These are phyloP conservation scores for Thelonectria rubi DNA, from an alignment of 2,329 filamentous ascomycete species.

Conservation along the genomic window DNA sequence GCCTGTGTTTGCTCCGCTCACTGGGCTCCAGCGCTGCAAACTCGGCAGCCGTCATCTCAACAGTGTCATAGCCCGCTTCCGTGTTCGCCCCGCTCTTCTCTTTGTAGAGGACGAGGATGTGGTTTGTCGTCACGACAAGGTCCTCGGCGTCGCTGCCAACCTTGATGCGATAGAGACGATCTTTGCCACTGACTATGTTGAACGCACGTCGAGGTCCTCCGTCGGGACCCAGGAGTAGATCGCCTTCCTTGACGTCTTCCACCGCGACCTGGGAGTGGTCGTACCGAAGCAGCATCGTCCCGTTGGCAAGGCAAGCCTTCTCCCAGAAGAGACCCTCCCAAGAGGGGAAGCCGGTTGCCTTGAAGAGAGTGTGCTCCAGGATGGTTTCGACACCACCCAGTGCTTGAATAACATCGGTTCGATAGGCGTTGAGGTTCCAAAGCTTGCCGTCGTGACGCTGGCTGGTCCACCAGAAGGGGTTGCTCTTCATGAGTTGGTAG, in stretches of 20 bases:
- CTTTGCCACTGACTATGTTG: conserved; percentile 58
- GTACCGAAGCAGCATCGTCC: conserved; percentile 55
- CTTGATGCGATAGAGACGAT: conserved; percentile 59
- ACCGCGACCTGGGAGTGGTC: conserved; percentile 56
- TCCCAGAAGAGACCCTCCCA: conserved; percentile 99
- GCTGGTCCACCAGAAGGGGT: conserved; percentile 99
- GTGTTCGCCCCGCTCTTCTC: conserved; percentile 38
- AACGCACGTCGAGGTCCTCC: conserved; percentile 57
- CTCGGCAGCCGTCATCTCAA: conserved; percentile 57
- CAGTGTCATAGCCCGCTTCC: conserved; percentile 47
- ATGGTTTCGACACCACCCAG: conserved; percentile 98
- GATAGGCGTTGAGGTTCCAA: conserved; percentile 95
- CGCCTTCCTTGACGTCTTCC: conserved; percentile 59
- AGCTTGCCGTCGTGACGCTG: conserved; percentile 96
- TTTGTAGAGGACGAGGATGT: conserved; percentile 57
- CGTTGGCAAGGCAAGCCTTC: conserved; percentile 60
- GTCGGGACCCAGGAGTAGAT: conserved; percentile 59
- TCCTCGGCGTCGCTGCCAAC: conserved; percentile 53
- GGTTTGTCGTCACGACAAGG: conserved; percentile 59
- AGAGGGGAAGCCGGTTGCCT: conserved; percentile 93
- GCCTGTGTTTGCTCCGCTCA: conserved; percentile 48
- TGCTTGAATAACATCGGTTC: conserved; percentile 96
- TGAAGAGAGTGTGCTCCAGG: conserved; percentile 95
- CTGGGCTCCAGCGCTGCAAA: conserved; percentile 51
- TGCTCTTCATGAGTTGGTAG: conserved; percentile 98